Percentiles rank a stretch among this genome's conserved stretches.
Conservation (phyloP, 2,329 filamentous ascomycete genomes). For the Orbilia blumenaviensis region DNA sequence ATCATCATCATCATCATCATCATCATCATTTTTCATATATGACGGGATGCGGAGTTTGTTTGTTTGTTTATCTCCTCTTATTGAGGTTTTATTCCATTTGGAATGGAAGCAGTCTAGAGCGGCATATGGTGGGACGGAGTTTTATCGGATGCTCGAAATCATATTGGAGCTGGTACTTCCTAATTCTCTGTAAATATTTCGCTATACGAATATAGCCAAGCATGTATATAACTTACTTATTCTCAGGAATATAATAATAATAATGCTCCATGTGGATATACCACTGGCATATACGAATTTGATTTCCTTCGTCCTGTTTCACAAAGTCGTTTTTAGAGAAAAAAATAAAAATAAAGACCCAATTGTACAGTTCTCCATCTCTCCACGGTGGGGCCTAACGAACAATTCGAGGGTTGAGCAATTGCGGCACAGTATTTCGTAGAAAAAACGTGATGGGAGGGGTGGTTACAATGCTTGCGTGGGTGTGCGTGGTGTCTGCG, state of each 20-base stretch:
- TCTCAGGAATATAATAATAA: constrained; percentile 29
- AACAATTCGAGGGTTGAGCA: constrained; percentile 14
- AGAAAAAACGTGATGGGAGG: constrained; percentile 1
- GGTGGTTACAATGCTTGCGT: neutral
- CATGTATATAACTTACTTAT: constrained; percentile 25
- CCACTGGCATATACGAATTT: constrained; percentile 12
- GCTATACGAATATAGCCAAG: constrained; percentile 17
- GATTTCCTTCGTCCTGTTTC: neutral
- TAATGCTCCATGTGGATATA: constrained; percentile 34
- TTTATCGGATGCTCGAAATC: neutral
- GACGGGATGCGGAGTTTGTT: neutral
- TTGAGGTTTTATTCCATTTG: constrained; percentile 18
- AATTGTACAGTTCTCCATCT: neutral
- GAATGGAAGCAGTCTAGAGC: constrained; percentile 11
- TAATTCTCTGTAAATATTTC: constrained; percentile 19
- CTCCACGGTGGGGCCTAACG: constrained; percentile 24
- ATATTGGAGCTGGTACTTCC: constrained; percentile 3
- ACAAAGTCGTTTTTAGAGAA: too few species aligned
- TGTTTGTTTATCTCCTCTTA: neutral
- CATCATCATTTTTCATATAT: neutral
- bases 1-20: neutral
- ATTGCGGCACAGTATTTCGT: constrained; percentile 11
- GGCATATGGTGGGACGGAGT: constrained; percentile 26
- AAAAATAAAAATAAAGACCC: neutral
- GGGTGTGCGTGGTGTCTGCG: constrained; percentile 14